Conservation (phyloP, 805 yeast species). For the Nakazawaea holstii region DNA sequence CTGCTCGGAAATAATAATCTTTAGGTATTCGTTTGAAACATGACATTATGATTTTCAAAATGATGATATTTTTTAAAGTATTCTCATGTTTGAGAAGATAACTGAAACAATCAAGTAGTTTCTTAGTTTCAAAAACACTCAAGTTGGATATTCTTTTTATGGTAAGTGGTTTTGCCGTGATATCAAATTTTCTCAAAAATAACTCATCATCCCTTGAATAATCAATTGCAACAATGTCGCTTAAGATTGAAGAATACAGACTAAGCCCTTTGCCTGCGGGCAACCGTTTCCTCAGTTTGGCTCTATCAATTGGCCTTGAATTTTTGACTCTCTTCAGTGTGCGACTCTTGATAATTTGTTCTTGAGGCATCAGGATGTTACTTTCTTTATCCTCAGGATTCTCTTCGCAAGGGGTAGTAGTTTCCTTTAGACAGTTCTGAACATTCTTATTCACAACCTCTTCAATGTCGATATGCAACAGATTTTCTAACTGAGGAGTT, state of each 20-base stretch:
- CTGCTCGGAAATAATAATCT: background rate
- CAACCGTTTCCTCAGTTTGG: constrained; percentile 1
- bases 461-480: too few relatives aligned
- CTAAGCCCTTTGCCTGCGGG: background rate
- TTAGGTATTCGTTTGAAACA: background rate
- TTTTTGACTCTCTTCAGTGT: background rate
- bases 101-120: background rate
- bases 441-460: too few relatives aligned
- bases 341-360: too few relatives aligned
- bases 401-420: too few relatives aligned
- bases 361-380: background rate
- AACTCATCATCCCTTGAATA: constrained; percentile 1
- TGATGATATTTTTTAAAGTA: background rate
- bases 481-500: too few relatives aligned
- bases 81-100: constrained; percentile 2
- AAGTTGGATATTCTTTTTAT: background rate
- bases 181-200: background rate
- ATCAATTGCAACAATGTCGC: background rate
- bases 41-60: constrained; percentile 2
- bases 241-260: background rate
- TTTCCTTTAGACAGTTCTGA: too few relatives aligned
- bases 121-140: background rate
- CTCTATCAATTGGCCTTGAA: background rate
- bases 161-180: background rate
- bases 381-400: too few relatives aligned